These are phyloP conservation scores for Geotrichum australiense DNA, from an alignment of 1,139 yeast species.

Conservation along the genomic window DNA sequence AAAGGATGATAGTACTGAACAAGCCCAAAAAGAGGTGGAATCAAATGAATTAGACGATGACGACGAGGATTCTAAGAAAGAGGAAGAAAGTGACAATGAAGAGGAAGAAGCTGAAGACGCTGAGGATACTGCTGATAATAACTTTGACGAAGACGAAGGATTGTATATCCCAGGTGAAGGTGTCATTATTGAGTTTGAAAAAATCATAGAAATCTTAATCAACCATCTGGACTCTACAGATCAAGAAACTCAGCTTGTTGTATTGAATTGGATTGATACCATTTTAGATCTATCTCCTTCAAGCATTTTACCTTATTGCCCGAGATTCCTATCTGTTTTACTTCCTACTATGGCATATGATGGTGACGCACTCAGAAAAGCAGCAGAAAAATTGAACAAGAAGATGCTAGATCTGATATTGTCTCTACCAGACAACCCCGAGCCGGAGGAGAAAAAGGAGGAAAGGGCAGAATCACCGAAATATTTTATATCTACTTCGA, in stretches of 20 bases:
- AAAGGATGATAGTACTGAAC: slow-evolving; percentile 5
- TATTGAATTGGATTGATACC: slow-evolving; percentile 76
- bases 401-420: slow-evolving; percentile 44
- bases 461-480: slow-evolving; percentile 18
- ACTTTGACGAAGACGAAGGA: slow-evolving; percentile 42
- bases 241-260: slow-evolving; percentile 72
- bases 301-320: slow-evolving; percentile 61
- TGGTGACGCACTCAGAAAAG: slow-evolving; percentile 45
- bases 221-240: slow-evolving; percentile 69
- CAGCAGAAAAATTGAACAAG: slow-evolving; percentile 49
- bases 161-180: slow-evolving; percentile 81
- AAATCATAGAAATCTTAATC: slow-evolving; percentile 70
- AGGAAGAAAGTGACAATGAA: slow-evolving; percentile 12
- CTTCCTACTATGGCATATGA: slow-evolving; percentile 52
- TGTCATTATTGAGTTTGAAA: slow-evolving; percentile 71
- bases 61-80: slow-evolving; percentile 15
- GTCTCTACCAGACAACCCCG: slow-evolving; percentile 28
- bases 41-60: slow-evolving; percentile 11
- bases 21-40: background rate
- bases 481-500: slow-evolving; percentile 20
- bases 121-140: slow-evolving; percentile 25
- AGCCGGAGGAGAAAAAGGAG: background rate
- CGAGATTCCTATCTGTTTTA: slow-evolving; percentile 50
- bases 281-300: slow-evolving; percentile 69
- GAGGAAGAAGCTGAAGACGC: slow-evolving; percentile 21